These are phyloP conservation scores for Daldinia loculata DNA, from an alignment of 495 filamentous ascomycete genomes.

Conservation along the genomic window DNA sequence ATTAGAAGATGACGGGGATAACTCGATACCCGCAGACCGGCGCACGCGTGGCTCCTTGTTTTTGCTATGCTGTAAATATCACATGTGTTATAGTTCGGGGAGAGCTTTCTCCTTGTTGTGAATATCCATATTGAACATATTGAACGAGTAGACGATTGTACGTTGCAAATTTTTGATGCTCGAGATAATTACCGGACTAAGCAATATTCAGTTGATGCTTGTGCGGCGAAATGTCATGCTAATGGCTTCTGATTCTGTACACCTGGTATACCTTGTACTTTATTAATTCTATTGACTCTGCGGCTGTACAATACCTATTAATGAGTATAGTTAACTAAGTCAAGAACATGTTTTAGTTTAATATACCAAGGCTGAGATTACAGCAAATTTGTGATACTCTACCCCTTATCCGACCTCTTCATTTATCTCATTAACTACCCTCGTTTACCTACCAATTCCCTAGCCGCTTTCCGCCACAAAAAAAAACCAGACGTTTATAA, in stretches of 20 bases:
- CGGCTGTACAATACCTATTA: not conserved
- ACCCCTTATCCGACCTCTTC: not conserved
- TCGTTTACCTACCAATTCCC: no score
- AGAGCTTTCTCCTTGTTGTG: constrained; percentile 5
- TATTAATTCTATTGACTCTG: not conserved
- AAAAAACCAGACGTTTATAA: no score
- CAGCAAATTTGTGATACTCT: not conserved
- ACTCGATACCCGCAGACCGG: constrained; percentile 26
- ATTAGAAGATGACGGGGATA: constrained; percentile 16
- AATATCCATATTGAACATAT: constrained; percentile 3
- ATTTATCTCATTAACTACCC: not conserved
- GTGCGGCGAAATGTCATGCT: not conserved
- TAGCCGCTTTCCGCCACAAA: no score
- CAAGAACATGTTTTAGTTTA: not conserved
- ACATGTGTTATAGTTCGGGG: constrained; percentile 4
- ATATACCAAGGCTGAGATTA: not conserved
- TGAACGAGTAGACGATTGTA: not conserved
- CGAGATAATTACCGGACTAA: not conserved
- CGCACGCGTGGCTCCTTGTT: constrained; percentile 17
- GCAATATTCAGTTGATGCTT: not conserved
- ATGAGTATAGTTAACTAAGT: not conserved
- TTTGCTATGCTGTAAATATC: constrained; percentile 22
- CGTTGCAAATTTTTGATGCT: not conserved
- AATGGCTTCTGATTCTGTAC: not conserved
- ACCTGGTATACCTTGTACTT: not conserved